phyloP scores from a whole-genome alignment of 1,139 yeast genomes.

The Zygoascus hellenicus region DNA sequence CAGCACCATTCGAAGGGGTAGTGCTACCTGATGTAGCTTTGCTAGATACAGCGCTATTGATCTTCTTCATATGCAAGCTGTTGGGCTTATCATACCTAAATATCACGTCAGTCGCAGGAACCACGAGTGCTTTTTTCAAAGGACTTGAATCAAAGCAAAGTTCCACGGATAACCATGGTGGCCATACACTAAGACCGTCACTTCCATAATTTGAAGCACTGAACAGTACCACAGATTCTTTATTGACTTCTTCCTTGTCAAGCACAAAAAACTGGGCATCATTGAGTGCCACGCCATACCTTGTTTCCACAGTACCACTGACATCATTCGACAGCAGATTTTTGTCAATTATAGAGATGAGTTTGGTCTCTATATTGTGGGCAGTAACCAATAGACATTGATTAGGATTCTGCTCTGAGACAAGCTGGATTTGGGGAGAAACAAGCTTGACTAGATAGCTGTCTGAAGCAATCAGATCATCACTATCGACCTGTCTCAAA shows the following conservation, averaged over 20 bases:
- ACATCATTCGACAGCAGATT: conserved; percentile 44
- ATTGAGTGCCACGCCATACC: conserved; percentile 62
- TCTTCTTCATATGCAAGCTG: conserved; percentile 43
- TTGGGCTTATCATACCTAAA: conserved; percentile 64
- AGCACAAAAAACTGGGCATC: conserved; percentile 71
- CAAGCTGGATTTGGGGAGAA: conserved; percentile 82
- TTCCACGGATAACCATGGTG: conserved; percentile 74
- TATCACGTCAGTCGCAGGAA: conserved; percentile 59
- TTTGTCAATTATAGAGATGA: conserved; percentile 50
- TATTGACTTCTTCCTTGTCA: conserved; percentile 43
- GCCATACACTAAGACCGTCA: conserved; percentile 49
- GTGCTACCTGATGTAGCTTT: background rate
- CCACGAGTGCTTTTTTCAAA: conserved; percentile 50
- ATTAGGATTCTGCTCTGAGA: conserved; percentile 57
- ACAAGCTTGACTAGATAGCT: conserved; percentile 65
- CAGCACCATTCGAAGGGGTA: background rate
- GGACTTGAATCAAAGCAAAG: conserved; percentile 64
- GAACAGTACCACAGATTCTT: conserved; percentile 40
- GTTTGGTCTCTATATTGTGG: conserved; percentile 63
- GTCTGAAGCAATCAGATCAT: conserved; percentile 47
- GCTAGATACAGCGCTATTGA: conserved; percentile 10
- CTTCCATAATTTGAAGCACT: conserved; percentile 38
- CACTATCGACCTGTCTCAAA: conserved; percentile 39
- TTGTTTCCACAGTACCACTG: conserved; percentile 54
- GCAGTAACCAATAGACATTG: conserved; percentile 67